These are phyloP conservation scores for Nothophoma quercina DNA, from an alignment of 2,329 filamentous ascomycete genomes.

Conservation along the genomic window DNA sequence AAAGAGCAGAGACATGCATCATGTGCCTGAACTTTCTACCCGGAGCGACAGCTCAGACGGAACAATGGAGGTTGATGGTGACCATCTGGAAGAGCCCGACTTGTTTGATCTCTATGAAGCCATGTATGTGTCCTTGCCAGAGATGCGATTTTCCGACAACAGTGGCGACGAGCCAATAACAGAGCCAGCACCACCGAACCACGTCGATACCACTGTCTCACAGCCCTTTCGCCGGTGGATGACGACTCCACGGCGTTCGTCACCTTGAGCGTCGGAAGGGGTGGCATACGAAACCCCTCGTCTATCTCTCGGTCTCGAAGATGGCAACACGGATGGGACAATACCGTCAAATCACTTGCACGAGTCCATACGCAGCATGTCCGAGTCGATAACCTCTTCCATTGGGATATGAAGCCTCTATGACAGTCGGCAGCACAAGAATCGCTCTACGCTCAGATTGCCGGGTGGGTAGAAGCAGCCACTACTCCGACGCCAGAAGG, in stretches of 20 bases:
- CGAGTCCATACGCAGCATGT: conserved; percentile 48
- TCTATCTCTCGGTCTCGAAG: conserved; percentile 16
- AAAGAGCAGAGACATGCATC: conserved; percentile 15
- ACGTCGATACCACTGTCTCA: conserved; percentile 10
- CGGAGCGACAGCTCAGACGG: conserved; percentile 21
- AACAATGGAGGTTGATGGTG: conserved; percentile 24
- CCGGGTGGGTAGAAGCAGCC: too few species aligned
- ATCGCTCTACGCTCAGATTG: too few species aligned
- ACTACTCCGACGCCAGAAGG: conserved; percentile 67
- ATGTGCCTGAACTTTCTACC: conserved; percentile 8
- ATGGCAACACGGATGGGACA: conserved; percentile 18
- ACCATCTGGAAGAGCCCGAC: conserved; percentile 26
- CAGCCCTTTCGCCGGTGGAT: conserved; percentile 76
- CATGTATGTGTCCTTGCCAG: conserved; percentile 38
- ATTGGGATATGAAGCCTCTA: conserved; percentile 77
- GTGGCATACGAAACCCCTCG: conserved; percentile 27
- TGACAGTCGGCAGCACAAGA: conserved; percentile 77
- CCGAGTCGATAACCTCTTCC: conserved; percentile 72
- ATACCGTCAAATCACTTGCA: conserved; percentile 19
- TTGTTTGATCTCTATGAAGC: conserved; percentile 40
- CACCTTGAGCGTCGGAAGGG: conserved; percentile 50
- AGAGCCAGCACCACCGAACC: conserved; percentile 11
- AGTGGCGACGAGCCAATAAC: conserved; percentile 20
- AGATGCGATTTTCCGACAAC: conserved; percentile 33
- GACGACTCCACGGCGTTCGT: conserved; percentile 69